A percentile compares a stretch with the other conserved stretches of the same genome.
phyloP scores from a whole-genome alignment of 306 rosid species.

The Mimosa bimucronata region DNA sequence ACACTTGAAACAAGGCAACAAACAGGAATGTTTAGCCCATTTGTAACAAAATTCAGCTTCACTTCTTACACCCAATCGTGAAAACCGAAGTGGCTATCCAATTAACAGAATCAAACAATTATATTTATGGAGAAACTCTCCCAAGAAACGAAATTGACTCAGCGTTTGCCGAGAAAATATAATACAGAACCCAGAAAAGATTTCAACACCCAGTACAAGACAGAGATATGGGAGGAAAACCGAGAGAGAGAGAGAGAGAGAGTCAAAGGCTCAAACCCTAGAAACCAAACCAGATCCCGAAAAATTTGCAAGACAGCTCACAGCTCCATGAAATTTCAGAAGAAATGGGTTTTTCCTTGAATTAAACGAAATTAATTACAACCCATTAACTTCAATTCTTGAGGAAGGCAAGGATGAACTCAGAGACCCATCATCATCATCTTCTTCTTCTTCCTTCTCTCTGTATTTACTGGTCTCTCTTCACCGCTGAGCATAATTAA shows the following conservation, averaged over 20 bases:
- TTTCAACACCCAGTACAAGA: slow-evolving; percentile 26
- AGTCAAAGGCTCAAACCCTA: slow-evolving; percentile 64
- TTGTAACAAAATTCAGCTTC: slow-evolving; percentile 18
- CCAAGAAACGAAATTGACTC: neutral
- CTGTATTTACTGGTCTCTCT: slow-evolving; percentile 17
- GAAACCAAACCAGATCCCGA: slow-evolving; percentile 82
- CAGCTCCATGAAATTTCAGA: slow-evolving; percentile 14
- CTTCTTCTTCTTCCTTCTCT: neutral
- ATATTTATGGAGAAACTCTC: neutral
- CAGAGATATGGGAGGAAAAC: slow-evolving; percentile 29
- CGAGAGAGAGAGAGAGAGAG: slow-evolving; percentile 37
- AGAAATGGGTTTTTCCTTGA: slow-evolving; percentile 34
- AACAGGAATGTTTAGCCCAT: slow-evolving; percentile 36
- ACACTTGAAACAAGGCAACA: slow-evolving; percentile 18
- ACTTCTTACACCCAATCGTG: slow-evolving; percentile 26
- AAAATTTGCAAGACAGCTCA: slow-evolving; percentile 42
- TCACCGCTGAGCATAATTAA: slow-evolving; percentile 46
- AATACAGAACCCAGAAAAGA: slow-evolving; percentile 27
- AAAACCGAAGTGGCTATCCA: slow-evolving; percentile 31
- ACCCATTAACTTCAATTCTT: slow-evolving; percentile 9
- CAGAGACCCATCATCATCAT: slow-evolving; percentile 10
- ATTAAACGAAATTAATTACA: slow-evolving; percentile 9
- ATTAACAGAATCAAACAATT: slow-evolving; percentile 6
- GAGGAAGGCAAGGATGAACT: slow-evolving; percentile 39
- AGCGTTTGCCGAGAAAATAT: slow-evolving; percentile 27